Evolutionary conservation across 495 filamentous ascomycete genomes (phyloP).

Genomic region (Podospora pseudocomata): DNA sequence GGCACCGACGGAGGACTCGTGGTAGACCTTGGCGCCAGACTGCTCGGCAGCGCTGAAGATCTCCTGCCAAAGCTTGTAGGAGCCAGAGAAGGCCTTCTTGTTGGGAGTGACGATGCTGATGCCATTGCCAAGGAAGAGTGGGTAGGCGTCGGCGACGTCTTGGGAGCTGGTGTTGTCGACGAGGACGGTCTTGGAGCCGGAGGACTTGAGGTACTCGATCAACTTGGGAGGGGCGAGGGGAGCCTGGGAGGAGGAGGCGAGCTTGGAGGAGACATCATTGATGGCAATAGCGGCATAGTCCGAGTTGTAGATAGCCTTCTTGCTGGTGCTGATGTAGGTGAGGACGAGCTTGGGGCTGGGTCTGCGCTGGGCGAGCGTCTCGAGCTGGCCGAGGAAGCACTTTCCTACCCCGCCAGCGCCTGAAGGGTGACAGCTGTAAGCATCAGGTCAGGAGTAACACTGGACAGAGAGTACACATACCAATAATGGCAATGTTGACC

Average conservation of each 20-base stretch:
- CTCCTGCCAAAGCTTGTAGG: constrained; percentile 69
- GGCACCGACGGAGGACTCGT: constrained; percentile 89
- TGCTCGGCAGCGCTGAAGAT: constrained; percentile 66
- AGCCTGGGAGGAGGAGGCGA: constrained; percentile 55
- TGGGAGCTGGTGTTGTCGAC: constrained; percentile 93
- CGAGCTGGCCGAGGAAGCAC: constrained; percentile 80
- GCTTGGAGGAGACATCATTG: constrained; percentile 50
- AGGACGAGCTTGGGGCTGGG: constrained; percentile 61
- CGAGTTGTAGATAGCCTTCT: constrained; percentile 65
- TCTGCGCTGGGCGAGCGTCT: constrained; percentile 50
- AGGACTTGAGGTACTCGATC: constrained; percentile 63
- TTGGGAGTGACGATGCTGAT: constrained; percentile 93
- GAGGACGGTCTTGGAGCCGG: constrained; percentile 70
- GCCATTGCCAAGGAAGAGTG: constrained; percentile 68
- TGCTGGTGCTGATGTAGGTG: constrained; percentile 75
- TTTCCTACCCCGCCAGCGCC: constrained; percentile 92
- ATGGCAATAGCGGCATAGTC: constrained; percentile 58
- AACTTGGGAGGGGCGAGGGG: constrained; percentile 62
- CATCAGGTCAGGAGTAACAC: background rate
- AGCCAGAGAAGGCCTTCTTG: constrained; percentile 91
- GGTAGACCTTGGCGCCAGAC: constrained; percentile 74
- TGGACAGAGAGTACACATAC: constrained; percentile 16
- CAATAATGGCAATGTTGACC: constrained; percentile 35
- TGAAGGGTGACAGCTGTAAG: constrained; percentile 35
- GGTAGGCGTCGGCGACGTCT: constrained; percentile 73